Evolutionary conservation across 495 filamentous ascomycete species (phyloP), one percentile per base, ranked within the genome.

Genomic region (Oidiodendron maius): DNA sequence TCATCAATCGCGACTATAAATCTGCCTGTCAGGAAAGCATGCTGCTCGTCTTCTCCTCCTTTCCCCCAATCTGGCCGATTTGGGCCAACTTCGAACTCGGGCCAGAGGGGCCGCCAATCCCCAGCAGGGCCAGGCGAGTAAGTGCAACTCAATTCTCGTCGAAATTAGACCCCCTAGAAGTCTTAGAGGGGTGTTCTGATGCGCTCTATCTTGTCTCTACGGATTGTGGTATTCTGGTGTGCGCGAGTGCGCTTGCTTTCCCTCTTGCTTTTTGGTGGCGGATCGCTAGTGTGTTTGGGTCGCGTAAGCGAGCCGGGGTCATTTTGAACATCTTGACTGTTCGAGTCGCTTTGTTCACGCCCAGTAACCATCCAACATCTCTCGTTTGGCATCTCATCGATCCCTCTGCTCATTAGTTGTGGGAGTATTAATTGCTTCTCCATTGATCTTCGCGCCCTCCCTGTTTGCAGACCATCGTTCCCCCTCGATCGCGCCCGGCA

Each of bases 11-110:
- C 48, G 40, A 21, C 41, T 24, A 44, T 30, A 15, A 6, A 25
- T 44, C 41, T 44, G 21, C 15, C 44, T 25, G 12, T 43, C 39
- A 37, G 18, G 28, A 50, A 50, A 25, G 20, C 30, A 44, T 13
- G 24, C 28, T 23, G 6, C 44, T 44, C 22, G 4, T 40, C 18
- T 6, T 6, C 15, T 25, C 24, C 18, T 40, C 24, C 18, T 24
- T 41, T 40, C 41, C 24, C 8, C 36, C 15, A 6, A 9, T 22
- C 24, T 13, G 46, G 17, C 18, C 26, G 12, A 5, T 9, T 40
- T 24, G 3, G 23, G 12, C 16, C 4, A 30, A 32, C 36, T 30
- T 36, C 8, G 25, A 35, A 37, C 2, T 3, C 20, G n/a, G 4
- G 28, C n/a, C 39, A 3, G 10, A 23, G 39, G 17, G 25, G 41